These are phyloP conservation scores for Dimocarpus longan DNA, from an alignment of 345 rosid genomes.

Conservation along the genomic window DNA sequence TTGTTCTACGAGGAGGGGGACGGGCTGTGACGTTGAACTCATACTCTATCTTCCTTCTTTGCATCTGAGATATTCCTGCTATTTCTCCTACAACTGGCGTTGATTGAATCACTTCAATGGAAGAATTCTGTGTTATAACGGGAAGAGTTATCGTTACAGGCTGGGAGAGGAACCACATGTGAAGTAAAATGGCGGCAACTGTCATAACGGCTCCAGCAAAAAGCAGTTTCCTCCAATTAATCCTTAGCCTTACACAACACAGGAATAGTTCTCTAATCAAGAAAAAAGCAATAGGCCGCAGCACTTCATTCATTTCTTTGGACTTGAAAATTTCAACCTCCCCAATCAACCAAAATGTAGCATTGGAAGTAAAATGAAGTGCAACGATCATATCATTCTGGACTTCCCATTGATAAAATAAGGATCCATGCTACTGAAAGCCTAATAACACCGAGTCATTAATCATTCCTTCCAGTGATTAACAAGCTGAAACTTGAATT, in stretches of 20 bases:
- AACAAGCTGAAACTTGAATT: neutral
- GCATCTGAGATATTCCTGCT: neutral
- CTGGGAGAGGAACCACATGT: conserved; percentile 36
- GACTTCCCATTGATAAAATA: neutral
- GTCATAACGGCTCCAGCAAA: conserved; percentile 50
- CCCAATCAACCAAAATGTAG: neutral
- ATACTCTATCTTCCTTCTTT: conserved; percentile 30
- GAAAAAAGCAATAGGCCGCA: conserved; percentile 20
- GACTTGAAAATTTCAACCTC: conserved; percentile 12
- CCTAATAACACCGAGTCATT: neutral
- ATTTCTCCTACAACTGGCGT: conserved; percentile 20
- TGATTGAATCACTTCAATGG: conserved; percentile 22
- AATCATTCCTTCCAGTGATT: neutral
- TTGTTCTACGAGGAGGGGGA: conserved; percentile 33
- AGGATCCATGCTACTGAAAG: neutral
- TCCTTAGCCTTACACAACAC: conserved; percentile 41
- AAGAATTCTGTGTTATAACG: conserved; percentile 36
- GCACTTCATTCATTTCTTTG: conserved; percentile 28
- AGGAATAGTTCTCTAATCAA: conserved; percentile 42
- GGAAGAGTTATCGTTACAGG: conserved; percentile 31
- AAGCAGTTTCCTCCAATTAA: conserved; percentile 58
- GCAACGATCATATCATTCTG: conserved; percentile 4
- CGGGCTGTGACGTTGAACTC: conserved; percentile 29
- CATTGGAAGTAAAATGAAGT: neutral
- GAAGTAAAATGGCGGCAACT: conserved; percentile 53